These are phyloP conservation scores for Hericium erinaceus DNA, from an alignment of 768 basidiomycete species.

Conservation along the genomic window DNA sequence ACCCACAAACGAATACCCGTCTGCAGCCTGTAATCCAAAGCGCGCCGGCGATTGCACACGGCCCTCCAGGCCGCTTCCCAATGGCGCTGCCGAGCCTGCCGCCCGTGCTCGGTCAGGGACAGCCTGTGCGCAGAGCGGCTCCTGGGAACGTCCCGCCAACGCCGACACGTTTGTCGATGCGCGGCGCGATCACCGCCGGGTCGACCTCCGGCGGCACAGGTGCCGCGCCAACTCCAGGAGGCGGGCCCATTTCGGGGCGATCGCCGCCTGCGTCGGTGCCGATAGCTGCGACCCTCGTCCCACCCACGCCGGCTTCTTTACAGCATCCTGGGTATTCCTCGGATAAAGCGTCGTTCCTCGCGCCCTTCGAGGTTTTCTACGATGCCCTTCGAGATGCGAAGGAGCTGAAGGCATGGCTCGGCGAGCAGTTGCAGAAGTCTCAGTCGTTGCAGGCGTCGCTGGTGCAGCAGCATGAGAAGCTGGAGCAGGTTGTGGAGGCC, in stretches of 20 bases:
- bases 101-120: constrained; percentile 7
- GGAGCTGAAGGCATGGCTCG: constrained; percentile 69
- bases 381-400: constrained; percentile 76
- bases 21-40: constrained; percentile 62
- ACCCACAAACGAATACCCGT: constrained; percentile 25
- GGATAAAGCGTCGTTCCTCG: constrained; percentile 69
- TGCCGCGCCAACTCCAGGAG: background rate
- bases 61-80: constrained; percentile 30
- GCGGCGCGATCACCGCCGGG: constrained; percentile 16
- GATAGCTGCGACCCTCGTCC: constrained; percentile 57
- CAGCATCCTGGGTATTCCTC: constrained; percentile 50
- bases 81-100: constrained; percentile 13
- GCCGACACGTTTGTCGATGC: constrained; percentile 13
- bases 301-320: constrained; percentile 60
- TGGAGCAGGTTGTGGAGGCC: constrained; percentile 48
- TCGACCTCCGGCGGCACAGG: constrained; percentile 2
- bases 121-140: constrained; percentile 5
- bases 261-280: constrained; percentile 47
- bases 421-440: constrained; percentile 62
- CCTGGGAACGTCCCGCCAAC: constrained; percentile 15
- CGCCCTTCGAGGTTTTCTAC: constrained; percentile 78
- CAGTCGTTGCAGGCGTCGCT: constrained; percentile 45
- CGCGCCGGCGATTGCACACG: constrained; percentile 41
- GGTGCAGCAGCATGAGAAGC: constrained; percentile 58
- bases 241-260: constrained; percentile 14